A percentile compares a stretch with the other conserved stretches of the same genome.
Evolutionary conservation across 306 rosid species (phyloP).

Genomic region (Datisca glomerata): DNA sequence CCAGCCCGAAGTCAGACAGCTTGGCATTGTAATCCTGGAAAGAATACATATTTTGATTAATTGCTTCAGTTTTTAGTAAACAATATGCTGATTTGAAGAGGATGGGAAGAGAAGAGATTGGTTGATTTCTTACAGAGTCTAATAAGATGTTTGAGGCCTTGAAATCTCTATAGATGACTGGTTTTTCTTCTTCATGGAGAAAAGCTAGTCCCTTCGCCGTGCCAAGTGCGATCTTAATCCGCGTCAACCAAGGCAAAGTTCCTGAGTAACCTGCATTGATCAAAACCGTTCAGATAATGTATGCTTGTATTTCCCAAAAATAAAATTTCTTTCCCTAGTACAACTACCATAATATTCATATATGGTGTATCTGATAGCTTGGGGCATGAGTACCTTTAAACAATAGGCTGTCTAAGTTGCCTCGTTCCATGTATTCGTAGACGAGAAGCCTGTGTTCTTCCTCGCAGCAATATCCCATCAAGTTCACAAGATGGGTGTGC

Average conservation of each 20-base stretch:
- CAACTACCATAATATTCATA: neutral
- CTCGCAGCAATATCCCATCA: conserved; percentile 85
- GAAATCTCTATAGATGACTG: conserved; percentile 76
- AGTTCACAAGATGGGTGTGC: conserved; percentile 76
- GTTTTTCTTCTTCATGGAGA: conserved; percentile 78
- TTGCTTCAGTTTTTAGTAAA: neutral
- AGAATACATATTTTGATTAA: neutral
- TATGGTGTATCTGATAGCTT: too few relatives aligned
- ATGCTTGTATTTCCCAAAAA: too few relatives aligned
- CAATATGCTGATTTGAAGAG: too few relatives aligned
- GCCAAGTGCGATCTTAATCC: conserved; percentile 73
- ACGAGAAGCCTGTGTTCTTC: conserved; percentile 87
- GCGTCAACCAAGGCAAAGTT: conserved; percentile 79
- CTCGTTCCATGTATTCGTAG: conserved; percentile 70
- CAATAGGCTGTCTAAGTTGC: conserved; percentile 56
- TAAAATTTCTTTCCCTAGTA: neutral
- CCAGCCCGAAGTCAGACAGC: conserved; percentile 89
- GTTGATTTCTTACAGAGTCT: conserved; percentile 30
- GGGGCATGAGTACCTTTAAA: conserved; percentile 72
- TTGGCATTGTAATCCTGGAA: conserved; percentile 63
- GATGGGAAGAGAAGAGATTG: neutral
- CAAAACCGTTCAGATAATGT: neutral
- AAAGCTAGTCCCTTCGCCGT: conserved; percentile 85
- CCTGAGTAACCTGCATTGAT: conserved; percentile 60
- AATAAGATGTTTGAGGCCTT: conserved; percentile 80